A percentile compares a stretch with the other conserved stretches of the same genome.
Conservation (phyloP, 2,329 filamentous ascomycete species). For the Ceratocystis diversiconidia region DNA sequence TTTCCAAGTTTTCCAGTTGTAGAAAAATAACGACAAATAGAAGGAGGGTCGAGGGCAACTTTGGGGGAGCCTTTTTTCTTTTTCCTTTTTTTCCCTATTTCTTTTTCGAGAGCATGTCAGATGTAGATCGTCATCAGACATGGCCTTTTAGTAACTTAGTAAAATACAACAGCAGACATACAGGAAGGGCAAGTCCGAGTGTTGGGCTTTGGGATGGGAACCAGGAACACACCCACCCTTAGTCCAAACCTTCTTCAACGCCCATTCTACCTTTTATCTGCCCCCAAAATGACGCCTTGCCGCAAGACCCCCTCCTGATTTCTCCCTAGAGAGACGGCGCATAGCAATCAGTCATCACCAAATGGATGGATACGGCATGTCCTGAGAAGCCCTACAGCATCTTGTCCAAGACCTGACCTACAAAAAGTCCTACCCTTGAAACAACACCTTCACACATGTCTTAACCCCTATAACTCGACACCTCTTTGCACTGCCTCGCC, state of each 20-base stretch:
- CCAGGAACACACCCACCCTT: background rate
- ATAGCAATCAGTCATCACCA: too few species aligned
- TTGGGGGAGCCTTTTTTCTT: background rate
- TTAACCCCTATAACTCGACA: background rate
- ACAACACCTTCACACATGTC: background rate
- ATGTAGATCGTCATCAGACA: background rate
- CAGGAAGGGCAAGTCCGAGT: background rate
- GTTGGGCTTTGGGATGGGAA: background rate
- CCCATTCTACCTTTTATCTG: background rate
- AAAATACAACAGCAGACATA: background rate
- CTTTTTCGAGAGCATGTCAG: background rate
- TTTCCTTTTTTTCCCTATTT: background rate
- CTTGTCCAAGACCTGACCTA: background rate
- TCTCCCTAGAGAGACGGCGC: background rate
- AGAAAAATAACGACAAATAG: background rate
- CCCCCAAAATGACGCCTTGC: background rate
- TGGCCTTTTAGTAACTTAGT: background rate
- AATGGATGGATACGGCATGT: too few species aligned
- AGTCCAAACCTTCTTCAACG: background rate
- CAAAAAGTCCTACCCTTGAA: constrained; percentile 4
- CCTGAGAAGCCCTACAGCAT: background rate
- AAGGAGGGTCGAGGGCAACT: background rate
- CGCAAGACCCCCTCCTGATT: background rate
- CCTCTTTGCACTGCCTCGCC: constrained; percentile 1
- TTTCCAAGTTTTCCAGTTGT: background rate